Percentiles rank a stretch among this genome's conserved stretches.
Evolutionary conservation across 1,284 basidiomycete genomes (phyloP).

Genomic region (Melampsora abietis-canadensis): DNA sequence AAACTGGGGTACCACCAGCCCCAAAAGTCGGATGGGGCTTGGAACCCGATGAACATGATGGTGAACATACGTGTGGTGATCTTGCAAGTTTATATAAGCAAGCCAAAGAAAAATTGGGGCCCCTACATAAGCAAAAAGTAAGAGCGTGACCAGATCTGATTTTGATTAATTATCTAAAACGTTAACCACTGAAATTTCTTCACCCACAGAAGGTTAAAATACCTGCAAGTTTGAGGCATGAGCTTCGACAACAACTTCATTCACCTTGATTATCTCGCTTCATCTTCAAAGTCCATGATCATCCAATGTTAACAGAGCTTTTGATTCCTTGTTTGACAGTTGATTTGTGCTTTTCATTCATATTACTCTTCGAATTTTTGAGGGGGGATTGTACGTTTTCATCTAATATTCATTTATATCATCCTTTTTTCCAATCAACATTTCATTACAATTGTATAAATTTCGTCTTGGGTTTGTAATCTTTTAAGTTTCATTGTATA

Average conservation of each 20-base stretch:
- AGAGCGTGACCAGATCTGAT: not conserved
- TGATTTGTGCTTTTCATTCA: no score
- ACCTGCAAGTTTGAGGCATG: not conserved
- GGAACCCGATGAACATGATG: slow-evolving; percentile 27
- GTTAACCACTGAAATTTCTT: not conserved
- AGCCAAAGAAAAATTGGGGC: slow-evolving; percentile 14
- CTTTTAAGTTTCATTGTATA: no score
- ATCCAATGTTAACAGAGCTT: no score
- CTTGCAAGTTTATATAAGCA: slow-evolving; percentile 34
- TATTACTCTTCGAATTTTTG: no score
- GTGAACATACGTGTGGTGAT: slow-evolving; percentile 42
- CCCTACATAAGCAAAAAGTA: not conserved
- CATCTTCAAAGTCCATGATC: no score
- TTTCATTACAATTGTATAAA: no score
- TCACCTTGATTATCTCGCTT: no score
- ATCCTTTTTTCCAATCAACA: no score
- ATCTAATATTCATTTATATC: no score
- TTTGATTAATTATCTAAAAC: not conserved
- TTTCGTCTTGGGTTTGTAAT: no score
- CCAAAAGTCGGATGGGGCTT: slow-evolving; percentile 5
- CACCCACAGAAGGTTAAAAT: not conserved
- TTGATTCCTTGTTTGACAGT: no score
- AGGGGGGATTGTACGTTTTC: no score
- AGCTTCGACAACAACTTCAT: slow-evolving; percentile 4
- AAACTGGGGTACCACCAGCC: not conserved